These are phyloP conservation scores for Rhodomyrtus psidioides DNA, from an alignment of 441 rosid genomes.

Conservation along the genomic window DNA sequence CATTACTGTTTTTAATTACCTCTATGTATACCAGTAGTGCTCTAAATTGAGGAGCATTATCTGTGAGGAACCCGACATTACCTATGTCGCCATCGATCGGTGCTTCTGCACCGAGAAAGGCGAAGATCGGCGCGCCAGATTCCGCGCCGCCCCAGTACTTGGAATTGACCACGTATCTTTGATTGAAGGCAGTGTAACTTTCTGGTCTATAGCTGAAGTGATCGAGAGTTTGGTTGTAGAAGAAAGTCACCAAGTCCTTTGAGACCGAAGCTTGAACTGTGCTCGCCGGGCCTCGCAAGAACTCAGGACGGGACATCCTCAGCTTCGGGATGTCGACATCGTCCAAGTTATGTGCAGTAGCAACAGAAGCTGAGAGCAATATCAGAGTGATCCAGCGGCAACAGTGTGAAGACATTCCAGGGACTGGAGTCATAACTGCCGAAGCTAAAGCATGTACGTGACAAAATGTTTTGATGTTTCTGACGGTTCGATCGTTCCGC, in stretches of 20 bases:
- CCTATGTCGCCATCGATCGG: slow-evolving; percentile 22
- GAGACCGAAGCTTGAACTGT: neutral
- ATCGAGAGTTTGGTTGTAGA: slow-evolving; percentile 51
- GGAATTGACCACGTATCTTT: slow-evolving; percentile 40
- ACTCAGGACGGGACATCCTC: neutral
- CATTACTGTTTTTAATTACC: slow-evolving; percentile 23
- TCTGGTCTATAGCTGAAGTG: slow-evolving; percentile 61
- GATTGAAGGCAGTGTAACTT: slow-evolving; percentile 49
- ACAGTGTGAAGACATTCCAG: neutral
- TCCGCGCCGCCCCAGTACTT: slow-evolving; percentile 58
- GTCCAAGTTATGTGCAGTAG: neutral
- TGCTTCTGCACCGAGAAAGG: slow-evolving; percentile 44
- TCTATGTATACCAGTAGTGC: slow-evolving; percentile 55
- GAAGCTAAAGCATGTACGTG: neutral
- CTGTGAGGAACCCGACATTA: slow-evolving; percentile 29
- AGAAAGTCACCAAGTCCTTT: slow-evolving; percentile 25
- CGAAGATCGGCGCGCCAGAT: slow-evolving; percentile 48
- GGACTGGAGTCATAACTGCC: neutral
- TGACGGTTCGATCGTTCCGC: neutral
- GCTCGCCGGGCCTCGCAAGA: neutral
- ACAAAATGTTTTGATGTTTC: neutral
- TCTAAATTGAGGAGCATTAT: slow-evolving; percentile 37
- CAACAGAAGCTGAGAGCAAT: neutral
- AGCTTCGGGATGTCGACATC: neutral
- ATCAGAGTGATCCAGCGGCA: neutral